Conservation (phyloP, 1,284 basidiomycete species). For the Exobasidium cylindrosporum region DNA sequence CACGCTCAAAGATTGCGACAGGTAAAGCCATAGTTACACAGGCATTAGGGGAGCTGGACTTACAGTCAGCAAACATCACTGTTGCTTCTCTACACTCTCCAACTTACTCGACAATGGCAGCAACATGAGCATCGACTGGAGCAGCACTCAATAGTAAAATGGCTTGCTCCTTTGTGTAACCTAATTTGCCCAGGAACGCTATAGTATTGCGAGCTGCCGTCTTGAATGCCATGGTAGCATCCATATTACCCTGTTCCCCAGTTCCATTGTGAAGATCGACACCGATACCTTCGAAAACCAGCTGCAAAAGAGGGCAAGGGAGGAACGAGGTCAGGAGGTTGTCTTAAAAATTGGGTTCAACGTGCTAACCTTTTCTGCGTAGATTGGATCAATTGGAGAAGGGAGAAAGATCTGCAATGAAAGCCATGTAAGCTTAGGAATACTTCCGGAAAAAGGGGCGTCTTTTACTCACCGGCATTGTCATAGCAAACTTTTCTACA, state of each 20-base stretch:
- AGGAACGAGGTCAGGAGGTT: background rate
- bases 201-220: slow-evolving; percentile 75
- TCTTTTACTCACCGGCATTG: slow-evolving; percentile 62
- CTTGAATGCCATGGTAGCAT: slow-evolving; percentile 55
- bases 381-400: slow-evolving; percentile 71
- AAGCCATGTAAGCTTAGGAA: too few relatives aligned
- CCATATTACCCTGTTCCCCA: slow-evolving; percentile 74
- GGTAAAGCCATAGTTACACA: slow-evolving; percentile 72
- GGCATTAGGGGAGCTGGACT: slow-evolving; percentile 66
- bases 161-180: slow-evolving; percentile 63
- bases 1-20: slow-evolving; percentile 70
- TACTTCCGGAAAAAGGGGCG: too few relatives aligned
- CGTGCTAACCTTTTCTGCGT: slow-evolving; percentile 63
- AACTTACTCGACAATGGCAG: slow-evolving; percentile 65
- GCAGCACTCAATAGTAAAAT: slow-evolving; percentile 71
- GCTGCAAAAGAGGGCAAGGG: too few relatives aligned
- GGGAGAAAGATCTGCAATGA: slow-evolving; percentile 59
- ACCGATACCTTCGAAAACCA: slow-evolving; percentile 70
- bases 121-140: slow-evolving; percentile 72
- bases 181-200: slow-evolving; percentile 62
- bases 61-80: too few relatives aligned
- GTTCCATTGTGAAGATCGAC: slow-evolving; percentile 67
- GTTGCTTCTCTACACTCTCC: too few relatives aligned
- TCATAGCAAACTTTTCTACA: slow-evolving; percentile 70
- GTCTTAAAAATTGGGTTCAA: background rate